phyloP scores from a whole-genome alignment of 306 rosid genomes.

The Vigna angularis region DNA sequence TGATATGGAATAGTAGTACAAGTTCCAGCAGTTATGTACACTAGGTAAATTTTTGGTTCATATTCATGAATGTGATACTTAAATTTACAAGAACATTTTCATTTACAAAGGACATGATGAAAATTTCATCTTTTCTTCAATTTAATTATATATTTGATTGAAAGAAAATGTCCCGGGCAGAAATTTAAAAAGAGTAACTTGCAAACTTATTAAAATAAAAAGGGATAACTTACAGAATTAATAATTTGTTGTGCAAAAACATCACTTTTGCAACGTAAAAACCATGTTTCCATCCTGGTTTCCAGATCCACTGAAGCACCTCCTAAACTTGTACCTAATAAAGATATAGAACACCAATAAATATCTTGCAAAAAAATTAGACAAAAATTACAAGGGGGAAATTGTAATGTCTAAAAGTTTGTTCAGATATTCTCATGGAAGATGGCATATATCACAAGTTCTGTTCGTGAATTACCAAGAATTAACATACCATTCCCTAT shows the following conservation, averaged over 20 bases:
- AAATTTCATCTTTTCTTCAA: constrained; percentile 12
- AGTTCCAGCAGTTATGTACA: not conserved
- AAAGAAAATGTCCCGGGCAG: not conserved
- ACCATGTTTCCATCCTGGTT: constrained; percentile 71
- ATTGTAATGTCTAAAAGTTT: not conserved
- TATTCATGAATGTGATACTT: not conserved
- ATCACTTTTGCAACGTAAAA: constrained; percentile 82
- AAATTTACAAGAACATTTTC: constrained; percentile 18
- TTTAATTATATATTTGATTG: constrained; percentile 25
- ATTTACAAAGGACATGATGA: constrained; percentile 8
- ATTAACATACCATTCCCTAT: constrained; percentile 15
- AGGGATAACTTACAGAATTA: constrained; percentile 63
- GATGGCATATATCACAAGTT: constrained; percentile 22
- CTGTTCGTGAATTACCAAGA: constrained; percentile 36
- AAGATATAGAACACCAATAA: constrained; percentile 40
- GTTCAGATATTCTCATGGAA: constrained; percentile 22
- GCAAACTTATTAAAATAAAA: constrained; percentile 10
- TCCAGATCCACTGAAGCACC: constrained; percentile 80
- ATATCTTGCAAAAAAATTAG: constrained; percentile 20
- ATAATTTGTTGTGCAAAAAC: constrained; percentile 84
- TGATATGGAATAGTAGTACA: constrained; percentile 13
- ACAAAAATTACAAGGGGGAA: constrained; percentile 4
- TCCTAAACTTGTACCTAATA: constrained; percentile 76
- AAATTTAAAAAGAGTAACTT: constrained; percentile 26
- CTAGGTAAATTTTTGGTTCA: not conserved